Percentiles rank a stretch among this genome's conserved stretches.
These are phyloP conservation scores for Pascua sp. DNA, from an alignment of 1,284 basidiomycete species.

Conservation along the genomic window DNA sequence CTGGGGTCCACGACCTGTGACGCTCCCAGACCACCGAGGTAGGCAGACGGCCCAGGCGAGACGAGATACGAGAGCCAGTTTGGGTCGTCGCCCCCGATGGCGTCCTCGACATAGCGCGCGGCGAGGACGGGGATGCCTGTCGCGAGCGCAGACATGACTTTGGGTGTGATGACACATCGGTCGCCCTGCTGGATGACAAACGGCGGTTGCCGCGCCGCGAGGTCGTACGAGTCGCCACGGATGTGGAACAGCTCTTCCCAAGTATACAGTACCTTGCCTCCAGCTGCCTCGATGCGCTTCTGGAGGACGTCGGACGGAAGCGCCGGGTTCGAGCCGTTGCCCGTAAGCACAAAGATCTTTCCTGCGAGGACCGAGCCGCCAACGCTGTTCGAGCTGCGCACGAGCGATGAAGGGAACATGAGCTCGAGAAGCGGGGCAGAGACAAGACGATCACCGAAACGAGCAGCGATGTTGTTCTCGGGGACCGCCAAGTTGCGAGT, in stretches of 20 bases:
- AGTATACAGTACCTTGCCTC: conserved; percentile 63
- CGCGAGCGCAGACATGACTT: conserved; percentile 74
- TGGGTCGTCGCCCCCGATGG: conserved; percentile 46
- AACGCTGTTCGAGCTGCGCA: not conserved
- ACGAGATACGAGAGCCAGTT: conserved; percentile 66
- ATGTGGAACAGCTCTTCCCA: conserved; percentile 61
- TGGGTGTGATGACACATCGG: conserved; percentile 61
- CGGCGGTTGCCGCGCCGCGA: conserved; percentile 35
- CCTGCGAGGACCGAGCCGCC: conserved; percentile 4
- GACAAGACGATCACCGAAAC: conserved; percentile 9
- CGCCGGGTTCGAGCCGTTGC: not conserved
- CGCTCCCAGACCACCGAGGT: conserved; percentile 53
- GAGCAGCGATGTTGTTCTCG: conserved; percentile 1
- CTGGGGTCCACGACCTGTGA: conserved; percentile 68
- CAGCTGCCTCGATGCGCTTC: conserved; percentile 55
- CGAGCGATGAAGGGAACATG: not conserved
- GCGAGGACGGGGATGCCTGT: conserved; percentile 80
- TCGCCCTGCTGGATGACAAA: conserved; percentile 68
- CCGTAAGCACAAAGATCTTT: conserved; percentile 20
- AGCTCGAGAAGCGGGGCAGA: not conserved
- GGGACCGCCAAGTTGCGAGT: conserved; percentile 3
- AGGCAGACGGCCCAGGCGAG: conserved; percentile 62
- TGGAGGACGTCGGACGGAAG: conserved; percentile 45
- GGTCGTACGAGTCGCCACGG: conserved; percentile 1
- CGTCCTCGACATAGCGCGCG: conserved; percentile 59